These are phyloP conservation scores for Rhytidhysteron rufulum DNA, from an alignment of 2,329 filamentous ascomycete species.

Conservation along the genomic window DNA sequence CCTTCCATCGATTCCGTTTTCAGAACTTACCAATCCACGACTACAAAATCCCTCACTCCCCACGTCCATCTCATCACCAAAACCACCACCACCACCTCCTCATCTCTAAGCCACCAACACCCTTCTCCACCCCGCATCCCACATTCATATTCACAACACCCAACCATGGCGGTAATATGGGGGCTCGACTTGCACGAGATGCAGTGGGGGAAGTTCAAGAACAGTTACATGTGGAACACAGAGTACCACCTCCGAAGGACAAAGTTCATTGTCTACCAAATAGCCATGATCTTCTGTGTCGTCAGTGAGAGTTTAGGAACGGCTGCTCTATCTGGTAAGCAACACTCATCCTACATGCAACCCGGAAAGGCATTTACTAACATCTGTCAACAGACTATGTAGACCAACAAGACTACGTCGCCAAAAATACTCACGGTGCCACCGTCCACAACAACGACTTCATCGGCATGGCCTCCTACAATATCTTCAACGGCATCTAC, in stretches of 20 bases:
- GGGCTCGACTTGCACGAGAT: constrained; percentile 56
- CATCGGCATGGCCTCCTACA: constrained; percentile 53
- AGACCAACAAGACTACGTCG: constrained; percentile 50
- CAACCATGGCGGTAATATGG: constrained; percentile 48
- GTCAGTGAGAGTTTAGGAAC: constrained; percentile 56
- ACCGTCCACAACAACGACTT: constrained; percentile 54
- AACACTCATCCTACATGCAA: too few relatives aligned
- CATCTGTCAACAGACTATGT: constrained; percentile 45
- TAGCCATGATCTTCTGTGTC: constrained; percentile 56
- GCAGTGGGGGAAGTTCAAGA: constrained; percentile 57
- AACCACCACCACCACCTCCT: too few relatives aligned
- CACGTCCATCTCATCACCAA: too few relatives aligned
- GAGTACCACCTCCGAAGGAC: constrained; percentile 53
- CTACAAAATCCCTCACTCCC: too few relatives aligned
- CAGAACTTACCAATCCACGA: too few relatives aligned
- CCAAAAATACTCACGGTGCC: constrained; percentile 35
- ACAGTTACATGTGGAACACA: constrained; percentile 55
- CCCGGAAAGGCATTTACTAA: neutral
- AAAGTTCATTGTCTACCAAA: constrained; percentile 59
- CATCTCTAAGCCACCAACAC: too few relatives aligned
- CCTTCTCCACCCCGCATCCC: too few relatives aligned
- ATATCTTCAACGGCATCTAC: constrained; percentile 56
- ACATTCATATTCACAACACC: too few relatives aligned
- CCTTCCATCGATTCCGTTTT: too few relatives aligned
- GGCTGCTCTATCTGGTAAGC: constrained; percentile 50